phyloP scores from a whole-genome alignment of 2,329 filamentous ascomycete species.

The Aspergillus terreus region DNA sequence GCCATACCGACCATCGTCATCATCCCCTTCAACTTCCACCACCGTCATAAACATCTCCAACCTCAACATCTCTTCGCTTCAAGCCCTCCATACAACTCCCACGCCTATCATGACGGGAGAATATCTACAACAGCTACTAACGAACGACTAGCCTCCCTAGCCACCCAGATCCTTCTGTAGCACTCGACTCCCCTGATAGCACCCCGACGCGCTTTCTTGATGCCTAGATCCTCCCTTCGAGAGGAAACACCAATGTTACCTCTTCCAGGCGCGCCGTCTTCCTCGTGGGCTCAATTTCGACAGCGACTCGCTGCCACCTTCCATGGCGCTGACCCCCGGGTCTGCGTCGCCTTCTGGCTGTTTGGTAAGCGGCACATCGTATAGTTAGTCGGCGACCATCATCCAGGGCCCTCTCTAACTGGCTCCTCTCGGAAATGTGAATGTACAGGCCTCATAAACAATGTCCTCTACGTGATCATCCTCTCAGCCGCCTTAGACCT shows the following conservation, averaged over 20 bases:
- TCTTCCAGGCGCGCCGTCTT: constrained; percentile 55
- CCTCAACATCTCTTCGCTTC: neutral
- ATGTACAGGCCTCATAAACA: constrained; percentile 76
- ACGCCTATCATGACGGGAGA: neutral
- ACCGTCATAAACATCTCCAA: neutral
- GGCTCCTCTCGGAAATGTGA: neutral
- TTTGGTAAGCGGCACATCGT: constrained; percentile 63
- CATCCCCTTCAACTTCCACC: too few species aligned
- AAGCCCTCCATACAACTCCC: neutral
- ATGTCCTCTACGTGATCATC: constrained; percentile 96
- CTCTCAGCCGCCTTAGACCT: constrained; percentile 93
- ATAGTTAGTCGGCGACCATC: neutral
- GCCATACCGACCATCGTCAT: too few species aligned
- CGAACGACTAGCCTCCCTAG: neutral
- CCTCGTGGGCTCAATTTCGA: constrained; percentile 71
- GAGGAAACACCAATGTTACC: constrained; percentile 41
- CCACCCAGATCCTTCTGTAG: neutral
- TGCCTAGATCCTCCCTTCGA: constrained; percentile 20
- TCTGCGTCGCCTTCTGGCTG: constrained; percentile 84
- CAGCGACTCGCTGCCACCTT: constrained; percentile 63
- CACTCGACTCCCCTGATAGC: neutral
- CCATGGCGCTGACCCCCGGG: constrained; percentile 64
- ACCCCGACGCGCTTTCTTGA: constrained; percentile 9
- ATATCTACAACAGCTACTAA: neutral
- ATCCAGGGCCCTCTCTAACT: neutral